Conservation (phyloP, 139 green algal genomes). For the Tetradesmus lagerheimii region DNA sequence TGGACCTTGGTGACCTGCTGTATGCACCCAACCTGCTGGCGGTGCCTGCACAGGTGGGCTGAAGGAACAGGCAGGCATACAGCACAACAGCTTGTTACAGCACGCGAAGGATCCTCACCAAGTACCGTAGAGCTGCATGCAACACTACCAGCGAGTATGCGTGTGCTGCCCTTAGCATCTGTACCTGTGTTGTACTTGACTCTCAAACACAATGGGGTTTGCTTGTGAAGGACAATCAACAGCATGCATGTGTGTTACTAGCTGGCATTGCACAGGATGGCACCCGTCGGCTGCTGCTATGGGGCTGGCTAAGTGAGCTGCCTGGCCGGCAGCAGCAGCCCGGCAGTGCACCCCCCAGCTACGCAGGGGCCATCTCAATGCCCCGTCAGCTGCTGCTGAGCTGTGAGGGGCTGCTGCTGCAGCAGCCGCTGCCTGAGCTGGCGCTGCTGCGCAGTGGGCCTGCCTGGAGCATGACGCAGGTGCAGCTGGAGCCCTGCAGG, state of each 20-base stretch:
- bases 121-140: no score
- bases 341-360: conserved; percentile 65
- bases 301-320: conserved; percentile 79
- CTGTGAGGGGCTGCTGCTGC: neutral
- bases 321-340: conserved; percentile 53
- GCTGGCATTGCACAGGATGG: neutral
- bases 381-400: neutral
- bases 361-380: conserved; percentile 3
- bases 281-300: conserved; percentile 61
- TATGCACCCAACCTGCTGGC: conserved; percentile 48
- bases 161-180: neutral
- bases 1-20: conserved; percentile 48
- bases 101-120: no score
- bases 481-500: neutral
- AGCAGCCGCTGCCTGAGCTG: conserved; percentile 27
- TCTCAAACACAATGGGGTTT: no score
- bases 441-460: neutral
- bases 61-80: neutral
- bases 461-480: neutral
- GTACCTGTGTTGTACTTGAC: no score
- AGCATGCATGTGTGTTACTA: neutral
- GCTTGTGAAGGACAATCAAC: no score
- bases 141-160: no score
- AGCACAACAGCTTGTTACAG: neutral
- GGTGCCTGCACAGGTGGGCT: neutral